Evolutionary conservation across 768 basidiomycete genomes (phyloP), one percentile per base, ranked within the genome.

Genomic region (Kwoniella shandongensis): DNA sequence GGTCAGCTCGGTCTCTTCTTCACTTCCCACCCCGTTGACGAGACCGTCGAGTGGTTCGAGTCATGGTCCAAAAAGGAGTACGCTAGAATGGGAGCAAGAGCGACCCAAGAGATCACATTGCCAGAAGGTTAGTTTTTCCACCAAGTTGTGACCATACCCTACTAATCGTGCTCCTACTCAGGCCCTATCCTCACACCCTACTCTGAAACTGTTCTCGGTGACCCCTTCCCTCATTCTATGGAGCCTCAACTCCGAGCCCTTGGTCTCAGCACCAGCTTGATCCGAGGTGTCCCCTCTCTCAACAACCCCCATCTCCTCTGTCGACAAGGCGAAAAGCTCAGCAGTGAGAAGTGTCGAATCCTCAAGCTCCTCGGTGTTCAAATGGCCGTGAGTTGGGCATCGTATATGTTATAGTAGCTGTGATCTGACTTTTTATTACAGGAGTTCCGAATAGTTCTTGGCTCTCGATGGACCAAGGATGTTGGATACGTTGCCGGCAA

Each of bases 241-340:
- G 96, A 99, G 61, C 92, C 93, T 20, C 94, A 98, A 73, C 81
- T 99, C 50, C 85, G 96, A 53, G 89, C 89, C 76, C 83, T 98
- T 32, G 96, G 96, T 7, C 79, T 99, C 29, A 80, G 84, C 48
- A 98, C 93, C 17, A 83, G 81, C 27, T 83, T 99, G 81, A 84
- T 87, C 55, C 84, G 83, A 67, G 96, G 96, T 52, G 88, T 96
- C 0, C 93, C 94, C 3, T 88, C 87, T 6, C 79, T 98, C 44
- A 82, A 83, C 52, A 81, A 79, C 44, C 81, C 89, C n/a, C 91
- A 97, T 74, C 82, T 83, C 51, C 79, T 99, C 47, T 98, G 94
- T 77, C 84, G 85, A 30, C 79, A 88, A 75, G 93, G 89, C 45
- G 87, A 90, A 65, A 78, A 78, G 51, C 79, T 99, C 61, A 87